A percentile compares a stretch with the other conserved stretches of the same genome.
These are phyloP conservation scores for Paulownia fortunei DNA, from an alignment of 257 asterid species.

Conservation along the genomic window DNA sequence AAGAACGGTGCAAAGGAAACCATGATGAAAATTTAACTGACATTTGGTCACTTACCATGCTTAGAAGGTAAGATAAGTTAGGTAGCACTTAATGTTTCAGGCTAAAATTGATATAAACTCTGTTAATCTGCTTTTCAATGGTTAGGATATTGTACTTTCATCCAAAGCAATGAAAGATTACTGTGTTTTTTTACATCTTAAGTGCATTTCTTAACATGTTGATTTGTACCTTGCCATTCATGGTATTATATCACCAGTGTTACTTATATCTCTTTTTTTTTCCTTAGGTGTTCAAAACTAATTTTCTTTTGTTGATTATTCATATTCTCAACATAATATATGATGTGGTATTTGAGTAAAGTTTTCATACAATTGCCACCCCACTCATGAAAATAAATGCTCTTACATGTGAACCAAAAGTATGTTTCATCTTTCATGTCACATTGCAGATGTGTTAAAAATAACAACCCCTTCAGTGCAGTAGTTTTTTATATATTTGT, in stretches of 20 bases:
- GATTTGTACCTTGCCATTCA: not conserved
- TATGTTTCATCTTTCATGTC: not conserved
- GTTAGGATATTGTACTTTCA: conserved; percentile 4
- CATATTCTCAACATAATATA: conserved; percentile 5
- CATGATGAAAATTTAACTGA: conserved; percentile 55
- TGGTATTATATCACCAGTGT: not conserved
- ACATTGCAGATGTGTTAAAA: not conserved
- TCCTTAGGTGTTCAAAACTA: not conserved
- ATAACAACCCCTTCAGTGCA: conserved; percentile 4
- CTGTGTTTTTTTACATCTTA: not conserved
- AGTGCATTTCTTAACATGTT: conserved; percentile 13
- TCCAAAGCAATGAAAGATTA: not conserved
- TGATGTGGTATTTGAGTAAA: not conserved
- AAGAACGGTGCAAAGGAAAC: conserved; percentile 50
- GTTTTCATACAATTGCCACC: not conserved
- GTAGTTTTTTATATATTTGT: not conserved
- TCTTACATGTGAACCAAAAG: conserved; percentile 3
- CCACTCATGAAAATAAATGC: not conserved
- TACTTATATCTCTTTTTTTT: not conserved
- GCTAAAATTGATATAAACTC: conserved; percentile 24
- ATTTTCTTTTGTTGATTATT: not conserved
- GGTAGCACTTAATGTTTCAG: conserved; percentile 5
- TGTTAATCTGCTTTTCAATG: not conserved
- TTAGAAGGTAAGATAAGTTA: conserved; percentile 63
- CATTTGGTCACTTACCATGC: conserved; percentile 88